Conservation (phyloP, 768 basidiomycete species). For the Auriculariales sp. region DNA sequence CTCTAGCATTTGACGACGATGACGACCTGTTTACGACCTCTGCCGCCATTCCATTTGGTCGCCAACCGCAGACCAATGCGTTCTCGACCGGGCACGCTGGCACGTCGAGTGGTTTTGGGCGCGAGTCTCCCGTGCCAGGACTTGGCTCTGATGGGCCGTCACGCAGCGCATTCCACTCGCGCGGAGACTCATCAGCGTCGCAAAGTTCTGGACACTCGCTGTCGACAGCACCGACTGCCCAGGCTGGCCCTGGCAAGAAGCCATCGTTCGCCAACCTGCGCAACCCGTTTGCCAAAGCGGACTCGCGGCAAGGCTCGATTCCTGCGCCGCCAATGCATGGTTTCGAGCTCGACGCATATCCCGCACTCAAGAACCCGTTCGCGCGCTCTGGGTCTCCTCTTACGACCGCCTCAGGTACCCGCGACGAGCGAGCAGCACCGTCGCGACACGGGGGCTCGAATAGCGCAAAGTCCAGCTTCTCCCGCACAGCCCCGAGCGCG, state of each 20-base stretch:
- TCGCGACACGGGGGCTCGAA: constrained; percentile 17
- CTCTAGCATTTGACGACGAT: constrained; percentile 65
- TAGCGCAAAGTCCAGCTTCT: background rate
- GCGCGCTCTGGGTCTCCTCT: constrained; percentile 70
- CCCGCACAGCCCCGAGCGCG: constrained; percentile 12
- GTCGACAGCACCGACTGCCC: constrained; percentile 27
- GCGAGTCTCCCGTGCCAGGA: constrained; percentile 50
- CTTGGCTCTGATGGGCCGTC: constrained; percentile 28
- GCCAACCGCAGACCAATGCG: constrained; percentile 8
- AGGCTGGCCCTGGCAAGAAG: constrained; percentile 36
- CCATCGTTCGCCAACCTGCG: constrained; percentile 75
- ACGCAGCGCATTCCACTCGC: constrained; percentile 63
- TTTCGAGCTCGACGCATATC: constrained; percentile 53
- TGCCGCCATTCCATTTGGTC: constrained; percentile 30
- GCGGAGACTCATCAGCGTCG: constrained; percentile 68
- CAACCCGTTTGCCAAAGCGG: constrained; percentile 71
- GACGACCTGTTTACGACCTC: constrained; percentile 29
- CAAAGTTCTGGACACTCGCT: constrained; percentile 58
- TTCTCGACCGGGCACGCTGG: constrained; percentile 15
- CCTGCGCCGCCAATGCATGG: constrained; percentile 57
- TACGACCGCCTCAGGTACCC: constrained; percentile 7
- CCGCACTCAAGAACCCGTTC: constrained; percentile 67
- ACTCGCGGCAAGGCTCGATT: constrained; percentile 26
- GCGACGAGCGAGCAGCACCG: constrained; percentile 23
- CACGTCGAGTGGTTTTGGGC: constrained; percentile 32